Conservation (phyloP, 2,329 filamentous ascomycete genomes). For the Neofusicoccum parvum region DNA sequence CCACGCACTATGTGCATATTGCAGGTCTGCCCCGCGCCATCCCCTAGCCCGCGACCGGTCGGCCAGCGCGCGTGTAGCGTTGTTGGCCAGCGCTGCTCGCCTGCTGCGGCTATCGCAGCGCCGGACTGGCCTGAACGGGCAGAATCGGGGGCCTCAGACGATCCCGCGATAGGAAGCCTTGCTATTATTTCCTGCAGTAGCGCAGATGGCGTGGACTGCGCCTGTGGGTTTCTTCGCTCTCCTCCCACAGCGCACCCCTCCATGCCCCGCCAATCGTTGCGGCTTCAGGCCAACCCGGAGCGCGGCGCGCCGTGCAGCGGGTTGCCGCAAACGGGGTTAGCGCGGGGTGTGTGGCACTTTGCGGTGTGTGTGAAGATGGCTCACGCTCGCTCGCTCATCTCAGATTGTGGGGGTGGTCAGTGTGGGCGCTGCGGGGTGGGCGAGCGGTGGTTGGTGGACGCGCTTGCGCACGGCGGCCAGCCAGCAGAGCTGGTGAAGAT, state of each 20-base stretch:
- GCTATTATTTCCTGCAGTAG: background rate
- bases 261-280: background rate
- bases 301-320: background rate
- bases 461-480: background rate
- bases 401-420: background rate
- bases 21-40: background rate
- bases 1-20: background rate
- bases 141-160: background rate
- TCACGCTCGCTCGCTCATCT: background rate
- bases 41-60: background rate
- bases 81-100: background rate
- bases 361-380: slow-evolving; percentile 11
- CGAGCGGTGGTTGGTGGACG: background rate
- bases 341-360: slow-evolving; percentile 14
- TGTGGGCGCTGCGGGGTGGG: background rate
- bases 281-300: background rate
- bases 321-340: slow-evolving; percentile 3
- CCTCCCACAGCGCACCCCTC: background rate
- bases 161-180: background rate
- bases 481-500: no score
- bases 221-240: background rate
- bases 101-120: background rate
- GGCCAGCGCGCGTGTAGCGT: background rate
- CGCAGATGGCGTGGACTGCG: no score
- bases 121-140: background rate